phyloP scores from a whole-genome alignment of 495 filamentous ascomycete genomes.

The Daldinia loculata region DNA sequence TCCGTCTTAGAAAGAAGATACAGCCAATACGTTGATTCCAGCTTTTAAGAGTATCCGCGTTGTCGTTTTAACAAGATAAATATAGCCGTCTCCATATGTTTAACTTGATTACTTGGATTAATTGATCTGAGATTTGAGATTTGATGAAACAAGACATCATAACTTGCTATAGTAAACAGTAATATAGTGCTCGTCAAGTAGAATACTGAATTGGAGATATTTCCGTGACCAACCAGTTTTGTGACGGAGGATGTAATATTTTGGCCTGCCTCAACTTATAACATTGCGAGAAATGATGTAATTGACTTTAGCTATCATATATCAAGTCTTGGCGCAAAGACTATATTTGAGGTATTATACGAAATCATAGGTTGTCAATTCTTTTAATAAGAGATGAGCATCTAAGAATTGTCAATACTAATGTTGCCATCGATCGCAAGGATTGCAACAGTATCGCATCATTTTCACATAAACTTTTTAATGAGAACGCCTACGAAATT shows the following conservation, averaged over 20 bases:
- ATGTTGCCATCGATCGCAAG: conserved; percentile 27
- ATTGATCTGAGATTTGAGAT: not conserved
- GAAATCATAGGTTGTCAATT: too few relatives aligned
- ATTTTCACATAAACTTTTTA: not conserved
- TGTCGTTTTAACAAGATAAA: not conserved
- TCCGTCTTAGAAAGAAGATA: not conserved
- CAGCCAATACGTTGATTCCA: not conserved
- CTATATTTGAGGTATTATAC: too few relatives aligned
- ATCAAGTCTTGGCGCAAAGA: not conserved
- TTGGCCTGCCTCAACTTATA: not conserved
- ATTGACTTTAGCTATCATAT: not conserved
- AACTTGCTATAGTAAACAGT: not conserved
- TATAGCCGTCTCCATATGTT: not conserved
- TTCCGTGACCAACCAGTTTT: not conserved
- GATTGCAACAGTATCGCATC: conserved; percentile 26
- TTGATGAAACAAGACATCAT: not conserved
- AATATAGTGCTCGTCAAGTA: not conserved
- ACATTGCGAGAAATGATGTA: not conserved
- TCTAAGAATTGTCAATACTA: not conserved
- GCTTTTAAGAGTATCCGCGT: not conserved
- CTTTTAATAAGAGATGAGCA: not conserved
- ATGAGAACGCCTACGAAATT: not conserved
- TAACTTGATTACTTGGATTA: not conserved
- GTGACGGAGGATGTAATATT: not conserved
- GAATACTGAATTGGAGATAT: not conserved